Percentiles rank a stretch among this genome's conserved stretches.
Conservation (phyloP, 768 basidiomycete genomes). For the Boletus bicolor region DNA sequence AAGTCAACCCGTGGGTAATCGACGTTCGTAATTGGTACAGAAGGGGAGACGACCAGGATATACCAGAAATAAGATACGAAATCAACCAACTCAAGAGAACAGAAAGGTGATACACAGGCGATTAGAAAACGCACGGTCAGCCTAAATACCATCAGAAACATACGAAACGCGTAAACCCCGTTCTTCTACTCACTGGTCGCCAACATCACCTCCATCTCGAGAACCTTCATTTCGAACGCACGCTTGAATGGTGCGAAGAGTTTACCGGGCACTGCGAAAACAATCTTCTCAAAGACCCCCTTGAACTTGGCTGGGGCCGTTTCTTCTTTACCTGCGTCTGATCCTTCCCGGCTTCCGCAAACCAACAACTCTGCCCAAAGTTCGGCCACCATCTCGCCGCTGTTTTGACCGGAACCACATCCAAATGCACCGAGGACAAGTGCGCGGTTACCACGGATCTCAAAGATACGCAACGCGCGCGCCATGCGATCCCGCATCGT, state of each 20-base stretch:
- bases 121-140: neutral
- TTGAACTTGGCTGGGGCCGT: constrained; percentile 35
- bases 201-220: constrained; percentile 35
- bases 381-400: constrained; percentile 38
- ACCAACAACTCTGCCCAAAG: constrained; percentile 47
- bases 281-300: constrained; percentile 39
- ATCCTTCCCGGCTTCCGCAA: constrained; percentile 30
- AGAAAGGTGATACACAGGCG: neutral
- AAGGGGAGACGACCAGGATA: neutral
- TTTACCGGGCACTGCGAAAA: constrained; percentile 43
- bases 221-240: constrained; percentile 39
- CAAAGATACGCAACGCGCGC: constrained; percentile 42
- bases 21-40: neutral
- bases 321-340: constrained; percentile 14
- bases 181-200: constrained; percentile 26
- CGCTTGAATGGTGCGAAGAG: constrained; percentile 35
- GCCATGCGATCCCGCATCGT: constrained; percentile 51
- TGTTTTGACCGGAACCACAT: constrained; percentile 42
- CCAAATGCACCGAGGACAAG: constrained; percentile 47
- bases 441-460: constrained; percentile 36
- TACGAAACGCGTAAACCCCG: neutral
- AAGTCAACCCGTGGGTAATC: neutral
- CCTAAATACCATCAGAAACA: neutral
- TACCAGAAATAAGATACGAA: neutral
- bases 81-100: neutral